Evolutionary conservation across 139 green algal species (phyloP).

Genomic region (Closterium sp.): DNA sequence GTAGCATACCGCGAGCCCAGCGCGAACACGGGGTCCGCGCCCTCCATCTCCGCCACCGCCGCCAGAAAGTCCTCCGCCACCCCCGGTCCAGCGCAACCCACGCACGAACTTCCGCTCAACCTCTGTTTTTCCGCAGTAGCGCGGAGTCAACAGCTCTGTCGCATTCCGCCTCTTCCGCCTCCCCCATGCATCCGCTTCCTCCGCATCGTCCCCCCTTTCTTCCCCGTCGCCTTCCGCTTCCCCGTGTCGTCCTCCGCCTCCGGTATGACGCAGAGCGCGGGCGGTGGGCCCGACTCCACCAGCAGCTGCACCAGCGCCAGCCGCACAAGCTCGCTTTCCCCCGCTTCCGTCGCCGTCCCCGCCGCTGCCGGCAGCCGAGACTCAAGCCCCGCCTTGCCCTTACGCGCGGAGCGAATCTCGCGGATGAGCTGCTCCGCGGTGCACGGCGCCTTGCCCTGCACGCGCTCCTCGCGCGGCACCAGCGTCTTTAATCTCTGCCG

Average conservation of each 20-base stretch:
- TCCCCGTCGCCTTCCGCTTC: neutral
- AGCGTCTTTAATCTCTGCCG: neutral
- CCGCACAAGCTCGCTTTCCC: neutral
- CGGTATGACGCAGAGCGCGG: neutral
- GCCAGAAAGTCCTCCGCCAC: neutral
- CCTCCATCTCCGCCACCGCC: neutral
- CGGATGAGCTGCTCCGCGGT: neutral
- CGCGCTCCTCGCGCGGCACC: neutral
- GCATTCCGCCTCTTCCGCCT: too few relatives aligned
- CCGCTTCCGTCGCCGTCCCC: too few relatives aligned
- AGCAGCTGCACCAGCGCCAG: neutral
- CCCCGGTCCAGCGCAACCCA: neutral
- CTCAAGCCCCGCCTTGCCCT: neutral
- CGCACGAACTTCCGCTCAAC: neutral
- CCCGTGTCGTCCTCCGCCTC: neutral
- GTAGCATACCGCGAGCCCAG: neutral
- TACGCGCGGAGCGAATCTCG: neutral
- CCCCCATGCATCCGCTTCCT: neutral
- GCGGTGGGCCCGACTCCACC: neutral
- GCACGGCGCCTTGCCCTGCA: neutral
- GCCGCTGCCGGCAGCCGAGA: neutral
- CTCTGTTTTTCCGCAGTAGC: neutral
- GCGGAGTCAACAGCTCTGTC: neutral
- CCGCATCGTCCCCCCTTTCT: neutral
- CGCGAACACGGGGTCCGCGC: neutral